These are phyloP conservation scores for Magnaporthiopsis poae DNA, from an alignment of 2,329 filamentous ascomycete genomes.

Conservation along the genomic window DNA sequence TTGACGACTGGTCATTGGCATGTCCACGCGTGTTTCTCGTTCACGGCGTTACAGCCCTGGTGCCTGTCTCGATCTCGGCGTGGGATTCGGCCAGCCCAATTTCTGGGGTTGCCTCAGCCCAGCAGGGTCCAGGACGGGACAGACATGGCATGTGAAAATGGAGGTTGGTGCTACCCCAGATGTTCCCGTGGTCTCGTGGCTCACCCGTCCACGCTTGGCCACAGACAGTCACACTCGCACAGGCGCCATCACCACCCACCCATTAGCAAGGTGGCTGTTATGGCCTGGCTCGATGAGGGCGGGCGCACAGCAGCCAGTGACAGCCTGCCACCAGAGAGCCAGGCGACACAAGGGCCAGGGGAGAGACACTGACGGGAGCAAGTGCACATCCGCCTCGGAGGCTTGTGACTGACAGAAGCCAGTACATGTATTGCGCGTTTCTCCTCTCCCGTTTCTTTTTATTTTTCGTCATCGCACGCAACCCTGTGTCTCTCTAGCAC, in stretches of 20 bases:
- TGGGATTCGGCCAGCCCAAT: background rate
- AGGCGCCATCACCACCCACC: background rate
- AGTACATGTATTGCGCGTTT: background rate
- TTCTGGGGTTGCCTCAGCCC: too few species aligned
- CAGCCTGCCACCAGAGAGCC: background rate
- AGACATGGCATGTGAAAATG: background rate
- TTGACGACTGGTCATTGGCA: background rate
- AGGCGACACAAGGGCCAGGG: background rate
- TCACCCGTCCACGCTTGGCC: background rate
- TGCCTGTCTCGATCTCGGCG: background rate
- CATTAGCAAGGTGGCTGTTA: background rate
- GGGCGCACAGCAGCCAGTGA: background rate
- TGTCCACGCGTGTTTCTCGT: background rate
- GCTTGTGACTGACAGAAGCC: background rate
- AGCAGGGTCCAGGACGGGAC: background rate
- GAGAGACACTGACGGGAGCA: background rate
- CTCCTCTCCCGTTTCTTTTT: background rate
- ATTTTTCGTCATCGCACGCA: background rate
- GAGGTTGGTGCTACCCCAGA: too few species aligned
- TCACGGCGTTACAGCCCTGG: background rate
- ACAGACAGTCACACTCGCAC: background rate
- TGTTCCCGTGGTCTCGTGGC: background rate
- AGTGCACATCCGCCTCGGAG: background rate
- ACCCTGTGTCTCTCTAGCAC: background rate
- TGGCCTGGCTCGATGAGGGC: background rate